Percentiles rank a stretch among this genome's conserved stretches.
Conservation (phyloP, 805 yeast species). For the Debaryomyces maramus region DNA sequence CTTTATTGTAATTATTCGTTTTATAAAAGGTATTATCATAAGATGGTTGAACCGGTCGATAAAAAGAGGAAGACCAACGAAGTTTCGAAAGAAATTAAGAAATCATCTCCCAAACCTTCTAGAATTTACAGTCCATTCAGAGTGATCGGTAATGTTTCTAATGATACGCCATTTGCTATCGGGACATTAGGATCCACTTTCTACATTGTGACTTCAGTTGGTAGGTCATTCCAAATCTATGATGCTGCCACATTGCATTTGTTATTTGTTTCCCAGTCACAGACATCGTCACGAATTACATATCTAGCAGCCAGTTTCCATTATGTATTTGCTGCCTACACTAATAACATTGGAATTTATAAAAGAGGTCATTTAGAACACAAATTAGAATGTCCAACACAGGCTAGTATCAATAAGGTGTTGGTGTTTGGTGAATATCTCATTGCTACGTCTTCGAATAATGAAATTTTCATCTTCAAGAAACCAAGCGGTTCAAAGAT, state of each 20-base stretch:
- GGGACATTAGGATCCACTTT: slow-evolving; percentile 88
- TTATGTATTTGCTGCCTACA: slow-evolving; percentile 76
- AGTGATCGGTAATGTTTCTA: slow-evolving; percentile 85
- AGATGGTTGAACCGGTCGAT: slow-evolving; percentile 27
- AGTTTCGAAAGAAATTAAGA: not conserved
- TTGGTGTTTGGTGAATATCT: slow-evolving; percentile 77
- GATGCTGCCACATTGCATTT: slow-evolving; percentile 86
- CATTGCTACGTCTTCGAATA: slow-evolving; percentile 48
- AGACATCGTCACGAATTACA: slow-evolving; percentile 69
- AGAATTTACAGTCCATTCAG: slow-evolving; percentile 81
- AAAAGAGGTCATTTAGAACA: slow-evolving; percentile 73
- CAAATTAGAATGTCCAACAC: slow-evolving; percentile 33
- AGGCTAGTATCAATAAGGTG: slow-evolving; percentile 47
- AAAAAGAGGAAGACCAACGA: slow-evolving; percentile 33
- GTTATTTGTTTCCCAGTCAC: slow-evolving; percentile 80
- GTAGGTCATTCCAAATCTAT: slow-evolving; percentile 85
- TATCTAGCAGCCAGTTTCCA: slow-evolving; percentile 80
- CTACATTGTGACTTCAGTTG: slow-evolving; percentile 87
- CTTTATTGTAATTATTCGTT: too few relatives aligned
- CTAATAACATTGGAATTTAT: slow-evolving; percentile 69
- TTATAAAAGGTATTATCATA: not conserved
- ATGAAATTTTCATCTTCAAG: slow-evolving; percentile 54
- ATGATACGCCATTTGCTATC: slow-evolving; percentile 79
- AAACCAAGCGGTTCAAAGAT: slow-evolving; percentile 44
- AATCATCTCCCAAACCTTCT: slow-evolving; percentile 20